Evolutionary conservation across 176 grass and related monocot species (phyloP).

Genomic region (Typha latifolia): DNA sequence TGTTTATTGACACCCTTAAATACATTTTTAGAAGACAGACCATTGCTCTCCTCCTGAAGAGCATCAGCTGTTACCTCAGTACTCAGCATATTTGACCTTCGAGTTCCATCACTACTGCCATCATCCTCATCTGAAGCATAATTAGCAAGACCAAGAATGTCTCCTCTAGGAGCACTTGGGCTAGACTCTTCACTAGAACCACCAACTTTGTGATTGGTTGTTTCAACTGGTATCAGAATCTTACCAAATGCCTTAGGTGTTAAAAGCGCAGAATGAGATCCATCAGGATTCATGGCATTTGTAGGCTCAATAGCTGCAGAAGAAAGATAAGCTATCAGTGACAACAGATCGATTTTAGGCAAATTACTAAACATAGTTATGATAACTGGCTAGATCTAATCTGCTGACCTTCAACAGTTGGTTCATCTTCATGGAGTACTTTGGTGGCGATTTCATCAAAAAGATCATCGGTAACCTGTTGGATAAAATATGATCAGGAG

Average conservation of each 20-base stretch:
- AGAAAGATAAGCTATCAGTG: conserved; percentile 30
- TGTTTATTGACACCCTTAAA: conserved; percentile 8
- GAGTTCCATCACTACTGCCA: conserved; percentile 21
- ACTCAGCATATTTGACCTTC: conserved; percentile 20
- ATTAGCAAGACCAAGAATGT: conserved; percentile 86
- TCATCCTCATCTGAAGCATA: conserved; percentile 86
- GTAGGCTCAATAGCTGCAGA: conserved; percentile 37
- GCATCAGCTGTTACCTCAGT: conserved; percentile 22
- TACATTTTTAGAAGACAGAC: conserved; percentile 19
- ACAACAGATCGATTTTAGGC: neutral
- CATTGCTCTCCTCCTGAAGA: conserved; percentile 26
- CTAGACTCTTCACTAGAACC: conserved; percentile 19
- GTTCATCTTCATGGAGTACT: conserved; percentile 81
- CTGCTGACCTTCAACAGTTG: conserved; percentile 43
- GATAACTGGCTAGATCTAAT: conserved; percentile 3
- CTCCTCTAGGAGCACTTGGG: conserved; percentile 41
- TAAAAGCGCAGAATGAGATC: conserved; percentile 24
- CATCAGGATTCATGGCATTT: conserved; percentile 27
- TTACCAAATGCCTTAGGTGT: conserved; percentile 34
- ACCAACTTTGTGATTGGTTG: conserved; percentile 21
- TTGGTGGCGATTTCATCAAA: conserved; percentile 88
- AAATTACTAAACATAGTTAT: neutral
- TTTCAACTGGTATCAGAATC: conserved; percentile 31
- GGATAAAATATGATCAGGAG: neutral
- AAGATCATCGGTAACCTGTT: conserved; percentile 95